A percentile compares a stretch with the other conserved stretches of the same genome.
Evolutionary conservation across 306 rosid genomes (phyloP).

Genomic region (Adenanthera pavonina): DNA sequence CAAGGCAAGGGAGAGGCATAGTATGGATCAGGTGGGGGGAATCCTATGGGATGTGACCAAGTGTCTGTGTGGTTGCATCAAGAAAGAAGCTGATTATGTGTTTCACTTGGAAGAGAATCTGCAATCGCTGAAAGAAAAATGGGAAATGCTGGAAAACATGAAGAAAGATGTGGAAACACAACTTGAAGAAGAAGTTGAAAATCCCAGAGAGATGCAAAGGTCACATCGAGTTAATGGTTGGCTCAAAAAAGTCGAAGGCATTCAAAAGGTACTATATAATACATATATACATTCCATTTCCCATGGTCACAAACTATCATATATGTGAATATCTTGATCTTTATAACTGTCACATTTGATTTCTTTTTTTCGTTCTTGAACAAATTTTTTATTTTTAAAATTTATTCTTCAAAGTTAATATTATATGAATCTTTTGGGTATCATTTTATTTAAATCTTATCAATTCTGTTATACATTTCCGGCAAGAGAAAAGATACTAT

Average conservation of each 20-base stretch:
- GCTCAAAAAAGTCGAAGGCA: neutral
- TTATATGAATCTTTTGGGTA: too few species aligned
- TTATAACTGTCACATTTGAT: too few species aligned
- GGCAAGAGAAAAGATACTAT: too few species aligned
- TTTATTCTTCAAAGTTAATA: too few species aligned
- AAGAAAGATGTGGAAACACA: neutral
- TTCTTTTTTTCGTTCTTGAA: too few species aligned
- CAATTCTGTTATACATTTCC: too few species aligned
- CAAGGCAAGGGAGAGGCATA: neutral
- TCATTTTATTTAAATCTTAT: too few species aligned
- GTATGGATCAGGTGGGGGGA: slow-evolving; percentile 33
- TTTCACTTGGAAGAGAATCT: neutral
- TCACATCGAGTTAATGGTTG: neutral
- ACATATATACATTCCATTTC: too few species aligned
- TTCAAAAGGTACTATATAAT: neutral
- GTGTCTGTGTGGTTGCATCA: neutral
- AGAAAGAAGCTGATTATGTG: slow-evolving; percentile 9
- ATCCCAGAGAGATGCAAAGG: neutral
- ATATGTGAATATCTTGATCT: too few species aligned
- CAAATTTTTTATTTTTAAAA: too few species aligned
- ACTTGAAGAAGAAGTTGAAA: neutral
- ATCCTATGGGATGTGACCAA: neutral
- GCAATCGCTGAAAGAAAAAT: neutral
- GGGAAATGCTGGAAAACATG: neutral
- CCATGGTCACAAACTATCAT: too few species aligned